These are phyloP conservation scores for Colletotrichum salicis DNA, from an alignment of 2,329 filamentous ascomycete species.

Conservation along the genomic window DNA sequence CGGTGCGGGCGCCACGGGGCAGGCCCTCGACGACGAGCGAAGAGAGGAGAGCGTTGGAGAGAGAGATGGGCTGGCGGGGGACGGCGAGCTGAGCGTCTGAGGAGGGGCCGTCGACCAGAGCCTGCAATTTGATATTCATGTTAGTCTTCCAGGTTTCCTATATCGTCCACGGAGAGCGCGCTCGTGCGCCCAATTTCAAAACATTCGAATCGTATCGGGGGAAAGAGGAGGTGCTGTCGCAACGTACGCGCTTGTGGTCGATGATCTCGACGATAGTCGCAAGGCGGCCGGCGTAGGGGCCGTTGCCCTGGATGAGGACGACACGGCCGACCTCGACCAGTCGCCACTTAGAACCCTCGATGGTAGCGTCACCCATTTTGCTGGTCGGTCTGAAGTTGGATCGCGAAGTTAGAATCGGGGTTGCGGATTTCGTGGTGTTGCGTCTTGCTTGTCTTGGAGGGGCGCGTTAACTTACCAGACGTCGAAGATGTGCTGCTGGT, in stretches of 20 bases:
- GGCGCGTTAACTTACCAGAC: slow-evolving; percentile 36
- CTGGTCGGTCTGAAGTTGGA: slow-evolving; percentile 61
- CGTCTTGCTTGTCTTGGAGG: slow-evolving; percentile 30
- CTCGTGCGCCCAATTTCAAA: background rate
- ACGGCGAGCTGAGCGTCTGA: slow-evolving; percentile 82
- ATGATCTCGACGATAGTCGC: slow-evolving; percentile 99
- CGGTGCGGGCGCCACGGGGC: slow-evolving; percentile 84
- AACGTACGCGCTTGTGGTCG: slow-evolving; percentile 99
- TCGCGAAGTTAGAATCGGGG: slow-evolving; percentile 38
- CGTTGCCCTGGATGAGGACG: slow-evolving; percentile 84
- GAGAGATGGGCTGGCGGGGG: slow-evolving; percentile 85
- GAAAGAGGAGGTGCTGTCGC: slow-evolving; percentile 4
- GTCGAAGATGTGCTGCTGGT: slow-evolving; percentile 36
- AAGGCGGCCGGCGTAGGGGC: slow-evolving; percentile 85
- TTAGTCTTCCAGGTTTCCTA: background rate
- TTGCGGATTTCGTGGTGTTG: slow-evolving; percentile 39
- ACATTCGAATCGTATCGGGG: slow-evolving; percentile 11
- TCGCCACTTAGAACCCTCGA: slow-evolving; percentile 89
- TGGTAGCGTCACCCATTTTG: slow-evolving; percentile 85
- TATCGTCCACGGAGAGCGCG: background rate
- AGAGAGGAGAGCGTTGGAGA: slow-evolving; percentile 88
- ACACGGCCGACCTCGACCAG: slow-evolving; percentile 98
- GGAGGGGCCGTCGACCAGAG: slow-evolving; percentile 94
- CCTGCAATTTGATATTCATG: slow-evolving; percentile 62
- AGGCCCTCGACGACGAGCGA: slow-evolving; percentile 88